Conservation (phyloP, 768 basidiomycete species). For the Leccinum rimulosum region DNA sequence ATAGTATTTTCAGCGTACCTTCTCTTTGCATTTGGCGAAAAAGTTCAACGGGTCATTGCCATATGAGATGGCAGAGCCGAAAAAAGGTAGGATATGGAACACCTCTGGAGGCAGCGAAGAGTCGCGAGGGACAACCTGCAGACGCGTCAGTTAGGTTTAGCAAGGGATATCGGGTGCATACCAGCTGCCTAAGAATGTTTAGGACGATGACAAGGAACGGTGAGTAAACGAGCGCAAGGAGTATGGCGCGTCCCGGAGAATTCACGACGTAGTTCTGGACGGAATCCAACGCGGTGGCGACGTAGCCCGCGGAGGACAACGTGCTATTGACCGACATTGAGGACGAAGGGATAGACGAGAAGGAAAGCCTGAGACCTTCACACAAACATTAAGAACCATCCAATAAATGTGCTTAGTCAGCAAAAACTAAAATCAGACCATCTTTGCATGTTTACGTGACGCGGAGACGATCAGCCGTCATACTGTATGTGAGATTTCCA, state of each 20-base stretch:
- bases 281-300: constrained; percentile 16
- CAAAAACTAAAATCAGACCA: constrained; percentile 19
- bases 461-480: neutral
- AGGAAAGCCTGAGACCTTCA: neutral
- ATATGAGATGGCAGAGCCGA: constrained; percentile 88
- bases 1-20: constrained; percentile 46
- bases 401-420: constrained; percentile 24
- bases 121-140: constrained; percentile 64
- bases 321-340: constrained; percentile 28
- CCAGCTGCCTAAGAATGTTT: constrained; percentile 80
- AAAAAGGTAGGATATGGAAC: constrained; percentile 87
- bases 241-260: constrained; percentile 29
- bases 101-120: constrained; percentile 81
- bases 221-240: constrained; percentile 54
- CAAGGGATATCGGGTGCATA: constrained; percentile 33
- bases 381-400: neutral
- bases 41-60: constrained; percentile 93
- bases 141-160: constrained; percentile 1
- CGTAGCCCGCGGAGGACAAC: constrained; percentile 25
- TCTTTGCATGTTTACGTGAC: neutral
- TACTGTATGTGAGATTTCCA: neutral
- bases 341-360: constrained; percentile 1
- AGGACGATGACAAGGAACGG: constrained; percentile 67
- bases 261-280: constrained; percentile 20
- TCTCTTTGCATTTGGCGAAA: constrained; percentile 73